Base-by-base conservation (phyloP, 2,329 filamentous ascomycete genomes). In the Teratosphaeria pseudoeucalypti region DNA sequence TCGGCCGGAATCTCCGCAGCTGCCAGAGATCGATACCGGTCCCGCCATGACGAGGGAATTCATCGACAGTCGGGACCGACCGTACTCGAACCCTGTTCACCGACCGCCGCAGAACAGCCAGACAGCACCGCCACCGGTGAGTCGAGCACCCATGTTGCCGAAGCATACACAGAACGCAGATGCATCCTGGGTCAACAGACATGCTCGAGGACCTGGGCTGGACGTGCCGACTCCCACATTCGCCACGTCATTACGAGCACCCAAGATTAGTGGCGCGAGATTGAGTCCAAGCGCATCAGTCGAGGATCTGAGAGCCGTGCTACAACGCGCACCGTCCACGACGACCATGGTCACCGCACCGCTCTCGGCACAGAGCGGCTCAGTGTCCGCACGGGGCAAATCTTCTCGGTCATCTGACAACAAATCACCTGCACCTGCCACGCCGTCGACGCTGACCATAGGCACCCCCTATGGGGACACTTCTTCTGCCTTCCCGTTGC, bases 51-150 rank as follows among this genome's bases (percentile, higher is more conserved):
- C 58, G 53, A 61, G 69, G 11, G 62, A 60, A 23, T 70, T 70
- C 64, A 66, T 72, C 59, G 70, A 71, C 59, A 68, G 66, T 56
- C 62, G 70, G 56, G 69, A 71, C 57, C 68, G 66, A 61, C 65
- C 70, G 9, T 71, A 70, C 59, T 64, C 62, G 32, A 61, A 57
- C 12, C 58, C 60, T 16, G 60, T 64, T 7, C 6, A 54, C 29
- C 52, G 52, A 29, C 59, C 59, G 16, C 19, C 34, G 14, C 62
- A 58, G 53, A 57, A 34, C 19, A 60, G 58, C 32, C 37, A 57
- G 29, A 62, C 53, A 52, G 34, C 52, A 29, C 57, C 60, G 14
- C 34, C 53, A 16, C 26, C 53, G 27, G 12, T 34, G 52, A n/a
- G 19, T 26, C 14, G 14, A 26, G 37, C 26, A 14, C 56, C 23